Evolutionary conservation across 345 rosid species (phyloP).

Genomic region (Populus ilicifolia): DNA sequence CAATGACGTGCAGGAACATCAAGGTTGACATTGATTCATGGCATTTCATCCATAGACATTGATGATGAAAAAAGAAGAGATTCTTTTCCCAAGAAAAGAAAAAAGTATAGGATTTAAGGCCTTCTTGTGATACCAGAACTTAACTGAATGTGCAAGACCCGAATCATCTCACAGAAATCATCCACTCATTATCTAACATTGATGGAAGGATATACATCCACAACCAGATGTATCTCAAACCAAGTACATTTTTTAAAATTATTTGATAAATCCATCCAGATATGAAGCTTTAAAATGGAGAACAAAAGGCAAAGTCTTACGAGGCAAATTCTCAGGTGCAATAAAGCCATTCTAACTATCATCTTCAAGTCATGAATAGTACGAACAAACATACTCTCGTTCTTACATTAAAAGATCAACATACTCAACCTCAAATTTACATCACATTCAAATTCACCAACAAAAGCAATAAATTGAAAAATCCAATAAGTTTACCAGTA

Average conservation of each 20-base stretch:
- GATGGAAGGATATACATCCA: neutral
- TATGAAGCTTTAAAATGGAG: neutral
- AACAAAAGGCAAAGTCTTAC: neutral
- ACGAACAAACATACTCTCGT: neutral
- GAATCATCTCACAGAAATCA: neutral
- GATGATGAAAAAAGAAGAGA: neutral
- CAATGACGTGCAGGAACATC: neutral
- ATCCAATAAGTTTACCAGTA: slow-evolving; percentile 5
- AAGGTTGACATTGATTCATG: neutral
- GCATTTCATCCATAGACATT: neutral
- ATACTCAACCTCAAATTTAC: neutral
- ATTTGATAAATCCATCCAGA: neutral
- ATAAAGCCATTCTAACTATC: neutral
- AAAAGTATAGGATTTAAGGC: neutral
- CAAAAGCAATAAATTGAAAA: slow-evolving; percentile 1
- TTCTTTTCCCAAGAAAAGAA: neutral
- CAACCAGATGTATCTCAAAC: neutral
- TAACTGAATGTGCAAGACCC: neutral
- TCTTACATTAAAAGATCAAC: neutral
- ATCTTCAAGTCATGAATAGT: neutral
- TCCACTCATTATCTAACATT: neutral
- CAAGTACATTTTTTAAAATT: neutral
- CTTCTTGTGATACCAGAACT: neutral
- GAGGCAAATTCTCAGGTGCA: neutral
- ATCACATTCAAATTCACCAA: neutral